Evolutionary conservation across 257 asterid species (phyloP), one percentile per base, ranked within the genome.

Genomic region (Petunia axillaris): DNA sequence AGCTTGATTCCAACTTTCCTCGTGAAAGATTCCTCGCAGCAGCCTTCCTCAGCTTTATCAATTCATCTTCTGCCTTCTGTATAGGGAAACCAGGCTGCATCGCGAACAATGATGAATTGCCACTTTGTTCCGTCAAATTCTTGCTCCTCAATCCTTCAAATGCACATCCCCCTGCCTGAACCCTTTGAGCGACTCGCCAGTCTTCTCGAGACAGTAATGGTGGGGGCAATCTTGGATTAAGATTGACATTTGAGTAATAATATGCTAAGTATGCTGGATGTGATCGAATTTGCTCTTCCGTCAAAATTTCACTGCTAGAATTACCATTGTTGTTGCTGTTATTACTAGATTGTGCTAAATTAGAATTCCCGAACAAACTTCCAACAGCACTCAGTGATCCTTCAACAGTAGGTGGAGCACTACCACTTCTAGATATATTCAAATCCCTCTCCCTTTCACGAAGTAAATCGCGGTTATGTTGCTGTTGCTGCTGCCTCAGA

Each of bases 321-420:
- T 71, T 10, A 82, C 77, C 65, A 55, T 76, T 53, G 48, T 77
- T 79, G 82, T 77, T 79, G 79, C 65, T 68, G 44, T 44, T 77
- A 38, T 57, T n/a, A 70, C 54, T 80, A 54, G 80, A 66, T 73
- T 80, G 83, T 5, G 79, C 62, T 15, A 85, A 84, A 84, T 86
- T 87, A 3, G 91, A 91, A 53, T 86, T 80, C 64, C 79, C 65
- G 10, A 83, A 82, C 8, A 92, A 85, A 82, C 89, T 87, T 52
- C 90, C 90, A 15, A 89, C 89, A 9, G 91, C 87, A 60, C 81
- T 86, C 48, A 91, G 65, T 1, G 98, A 91, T 50, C 92, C 97
- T 79, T 91, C 97, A n/a, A 94, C 88, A 0, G 93, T 87, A 14
- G 97, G 98, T 5, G 96, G 98, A 3, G 96, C 98, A 65, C 98